These are phyloP conservation scores for Entomortierella chlamydospora DNA, from an alignment of 192 early-diverging fungal species.

Conservation along the genomic window DNA sequence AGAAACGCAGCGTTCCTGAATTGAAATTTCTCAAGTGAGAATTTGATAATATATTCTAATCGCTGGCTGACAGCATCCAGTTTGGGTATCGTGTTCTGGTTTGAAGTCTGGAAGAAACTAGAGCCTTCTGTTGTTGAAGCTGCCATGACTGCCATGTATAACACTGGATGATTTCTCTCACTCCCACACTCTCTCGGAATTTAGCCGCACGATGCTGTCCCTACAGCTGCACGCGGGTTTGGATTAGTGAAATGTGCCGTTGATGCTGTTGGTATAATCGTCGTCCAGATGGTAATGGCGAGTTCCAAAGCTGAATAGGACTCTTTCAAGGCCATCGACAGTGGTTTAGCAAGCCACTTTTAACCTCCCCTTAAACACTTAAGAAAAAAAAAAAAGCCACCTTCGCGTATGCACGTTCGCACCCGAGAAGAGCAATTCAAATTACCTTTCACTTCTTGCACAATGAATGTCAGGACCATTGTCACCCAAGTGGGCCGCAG, in stretches of 20 bases:
- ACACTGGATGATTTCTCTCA: no score
- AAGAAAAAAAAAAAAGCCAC: no score
- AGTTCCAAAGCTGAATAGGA: no score
- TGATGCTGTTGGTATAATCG: not conserved
- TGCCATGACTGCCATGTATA: slow-evolving; percentile 14
- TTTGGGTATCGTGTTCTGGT: slow-evolving; percentile 4
- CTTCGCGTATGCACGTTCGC: not conserved
- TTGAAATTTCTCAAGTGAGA: slow-evolving; percentile 55
- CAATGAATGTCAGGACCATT: slow-evolving; percentile 45
- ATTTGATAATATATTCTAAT: slow-evolving; percentile 47
- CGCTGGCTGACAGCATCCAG: slow-evolving; percentile 13
- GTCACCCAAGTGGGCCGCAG: slow-evolving; percentile 30
- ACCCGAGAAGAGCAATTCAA: not conserved
- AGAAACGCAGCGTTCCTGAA: slow-evolving; percentile 56
- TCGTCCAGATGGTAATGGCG: not conserved
- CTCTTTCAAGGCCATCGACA: no score
- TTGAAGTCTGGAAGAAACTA: not conserved
- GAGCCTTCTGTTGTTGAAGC: slow-evolving; percentile 9
- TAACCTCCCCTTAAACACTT: no score
- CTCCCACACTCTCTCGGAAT: not conserved
- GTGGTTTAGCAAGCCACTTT: not conserved
- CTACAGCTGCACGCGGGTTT: not conserved
- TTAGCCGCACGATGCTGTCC: not conserved
- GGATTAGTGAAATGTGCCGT: not conserved
- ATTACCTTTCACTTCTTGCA: slow-evolving; percentile 1